These are phyloP conservation scores for Arthrobotrys iridis DNA, from an alignment of 2,329 filamentous ascomycete genomes.

Conservation along the genomic window DNA sequence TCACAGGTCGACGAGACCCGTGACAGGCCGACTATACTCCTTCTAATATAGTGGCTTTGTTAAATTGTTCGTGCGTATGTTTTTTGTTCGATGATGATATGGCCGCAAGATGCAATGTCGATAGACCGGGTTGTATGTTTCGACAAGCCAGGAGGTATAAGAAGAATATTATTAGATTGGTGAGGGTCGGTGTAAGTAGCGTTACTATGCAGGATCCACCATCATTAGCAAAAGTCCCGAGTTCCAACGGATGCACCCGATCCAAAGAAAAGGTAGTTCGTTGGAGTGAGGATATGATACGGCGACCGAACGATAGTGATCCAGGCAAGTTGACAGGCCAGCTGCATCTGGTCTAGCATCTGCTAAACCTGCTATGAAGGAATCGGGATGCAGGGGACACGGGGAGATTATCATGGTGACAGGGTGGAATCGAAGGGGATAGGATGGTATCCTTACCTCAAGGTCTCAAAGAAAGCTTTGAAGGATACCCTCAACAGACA, in stretches of 20 bases:
- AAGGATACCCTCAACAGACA: conserved; percentile 3
- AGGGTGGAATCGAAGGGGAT: not conserved
- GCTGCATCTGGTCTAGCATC: not conserved
- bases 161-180: conserved; percentile 5
- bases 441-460: not conserved
- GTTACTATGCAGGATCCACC: conserved; percentile 39
- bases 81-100: not conserved
- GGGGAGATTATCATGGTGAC: not conserved
- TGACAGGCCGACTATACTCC: not conserved
- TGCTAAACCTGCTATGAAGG: conserved; percentile 14
- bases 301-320: no score
- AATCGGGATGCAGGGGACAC: not conserved
- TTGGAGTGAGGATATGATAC: not conserved
- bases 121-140: not conserved
- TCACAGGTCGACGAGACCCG: conserved; percentile 20
- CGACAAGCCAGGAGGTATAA: not conserved
- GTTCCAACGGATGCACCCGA: conserved; percentile 10
- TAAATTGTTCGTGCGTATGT: not conserved
- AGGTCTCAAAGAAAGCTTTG: conserved; percentile 5
- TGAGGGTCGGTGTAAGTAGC: conserved; percentile 20
- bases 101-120: not conserved
- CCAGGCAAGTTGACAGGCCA: not conserved
- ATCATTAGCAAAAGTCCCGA: conserved; percentile 46
- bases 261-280: conserved; percentile 2
- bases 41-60: not conserved